A percentile compares a stretch with the other conserved stretches of the same genome.
phyloP scores from a whole-genome alignment of 177 flowering plant genomes.

The Tripterygium wilfordii region DNA sequence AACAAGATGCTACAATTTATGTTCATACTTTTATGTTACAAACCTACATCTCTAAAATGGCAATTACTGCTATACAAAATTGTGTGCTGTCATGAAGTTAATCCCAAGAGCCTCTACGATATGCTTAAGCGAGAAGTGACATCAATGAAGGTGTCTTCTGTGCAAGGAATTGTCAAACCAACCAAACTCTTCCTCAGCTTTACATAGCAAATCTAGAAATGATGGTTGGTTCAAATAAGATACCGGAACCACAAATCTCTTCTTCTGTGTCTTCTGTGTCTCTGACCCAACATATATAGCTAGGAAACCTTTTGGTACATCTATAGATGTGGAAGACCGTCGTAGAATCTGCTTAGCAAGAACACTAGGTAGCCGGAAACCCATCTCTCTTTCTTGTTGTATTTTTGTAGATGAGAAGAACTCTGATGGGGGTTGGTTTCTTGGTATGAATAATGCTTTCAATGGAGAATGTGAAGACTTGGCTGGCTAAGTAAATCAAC shows the following conservation, averaged over 20 bases:
- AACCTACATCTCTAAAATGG: too few relatives aligned
- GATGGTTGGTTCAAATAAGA: conserved; percentile 15
- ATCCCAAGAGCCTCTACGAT: too few relatives aligned
- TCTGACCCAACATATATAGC: conserved; percentile 25
- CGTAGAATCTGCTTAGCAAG: conserved; percentile 2
- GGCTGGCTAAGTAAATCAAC: too few relatives aligned
- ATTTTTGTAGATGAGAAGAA: too few relatives aligned
- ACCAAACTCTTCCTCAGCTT: conserved; percentile 31
- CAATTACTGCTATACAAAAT: too few relatives aligned
- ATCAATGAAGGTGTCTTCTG: conserved; percentile 15
- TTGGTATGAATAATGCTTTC: too few relatives aligned
- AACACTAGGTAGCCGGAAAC: too few relatives aligned
- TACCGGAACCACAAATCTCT: conserved; percentile 20
- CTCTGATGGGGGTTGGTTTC: too few relatives aligned
- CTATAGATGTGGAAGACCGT: neutral
- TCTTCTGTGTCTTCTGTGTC: conserved; percentile 19
- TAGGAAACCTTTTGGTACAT: conserved; percentile 22
- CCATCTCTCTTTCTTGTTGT: too few relatives aligned
- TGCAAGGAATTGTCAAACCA: conserved; percentile 25
- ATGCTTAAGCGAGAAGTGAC: conserved; percentile 16
- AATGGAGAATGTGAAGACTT: too few relatives aligned
- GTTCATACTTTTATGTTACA: too few relatives aligned
- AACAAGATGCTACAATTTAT: too few relatives aligned
- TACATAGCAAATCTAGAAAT: conserved; percentile 25
- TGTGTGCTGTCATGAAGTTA: neutral